Conservation (phyloP, 2,329 filamentous ascomycete species). For the Niveomyces coronatus region DNA sequence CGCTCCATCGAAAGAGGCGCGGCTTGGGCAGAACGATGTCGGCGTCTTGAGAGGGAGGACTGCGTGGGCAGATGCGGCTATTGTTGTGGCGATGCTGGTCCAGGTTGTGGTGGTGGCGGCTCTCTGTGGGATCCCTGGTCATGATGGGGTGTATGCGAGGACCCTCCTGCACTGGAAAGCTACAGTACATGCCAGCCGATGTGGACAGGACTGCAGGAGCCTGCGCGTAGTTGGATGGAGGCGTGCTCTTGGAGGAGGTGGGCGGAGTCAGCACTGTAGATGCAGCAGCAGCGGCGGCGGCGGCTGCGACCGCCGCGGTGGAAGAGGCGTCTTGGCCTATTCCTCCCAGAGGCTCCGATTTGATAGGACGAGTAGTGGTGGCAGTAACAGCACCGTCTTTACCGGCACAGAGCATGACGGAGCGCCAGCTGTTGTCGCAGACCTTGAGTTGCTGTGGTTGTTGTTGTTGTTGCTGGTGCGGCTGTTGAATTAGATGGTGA, state of each 20-base stretch:
- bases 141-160: background rate
- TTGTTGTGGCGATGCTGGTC: background rate
- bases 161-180: background rate
- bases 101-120: background rate
- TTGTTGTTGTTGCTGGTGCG: background rate
- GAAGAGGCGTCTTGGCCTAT: no score
- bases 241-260: no score
- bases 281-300: no score
- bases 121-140: background rate
- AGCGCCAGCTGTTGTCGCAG: constrained; percentile 3
- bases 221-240: no score
- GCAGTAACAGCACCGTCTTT: background rate
- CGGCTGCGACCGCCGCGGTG: no score
- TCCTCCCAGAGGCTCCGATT: background rate
- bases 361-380: background rate
- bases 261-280: no score
- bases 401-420: background rate
- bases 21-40: constrained; percentile 25
- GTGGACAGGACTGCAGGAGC: no score
- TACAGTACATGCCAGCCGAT: no score
- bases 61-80: background rate
- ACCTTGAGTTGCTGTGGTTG: background rate
- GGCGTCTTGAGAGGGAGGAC: constrained; percentile 15
- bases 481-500: background rate
- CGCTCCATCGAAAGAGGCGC: constrained; percentile 22